Percentiles rank a stretch among this genome's conserved stretches.
Conservation (phyloP, 2,329 filamentous ascomycete genomes). For the Colletotrichum sp. region DNA sequence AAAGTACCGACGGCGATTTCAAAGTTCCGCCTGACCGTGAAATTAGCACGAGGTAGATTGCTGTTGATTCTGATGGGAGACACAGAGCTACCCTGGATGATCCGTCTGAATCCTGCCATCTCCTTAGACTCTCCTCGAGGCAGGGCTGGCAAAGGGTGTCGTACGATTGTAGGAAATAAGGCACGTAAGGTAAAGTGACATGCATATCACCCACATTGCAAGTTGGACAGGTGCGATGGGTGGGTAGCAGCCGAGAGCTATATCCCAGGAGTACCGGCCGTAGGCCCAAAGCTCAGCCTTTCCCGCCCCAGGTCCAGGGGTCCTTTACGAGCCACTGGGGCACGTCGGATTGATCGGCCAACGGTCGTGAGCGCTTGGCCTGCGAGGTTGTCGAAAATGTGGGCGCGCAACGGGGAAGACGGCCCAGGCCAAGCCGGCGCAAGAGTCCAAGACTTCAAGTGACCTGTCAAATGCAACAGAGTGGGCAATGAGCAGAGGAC, state of each 20-base stretch:
- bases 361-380: not conserved
- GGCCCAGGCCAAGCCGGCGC: not conserved
- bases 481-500: not conserved
- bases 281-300: not conserved
- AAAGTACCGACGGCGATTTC: not conserved
- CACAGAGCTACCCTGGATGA: not conserved
- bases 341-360: not conserved
- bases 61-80: not conserved
- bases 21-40: not conserved
- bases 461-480: conserved; percentile 2
- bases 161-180: not conserved
- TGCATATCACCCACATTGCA: not conserved
- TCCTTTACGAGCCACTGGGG: not conserved
- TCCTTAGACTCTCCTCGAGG: too few relatives aligned
- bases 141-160: not conserved
- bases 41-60: not conserved
- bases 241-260: not conserved
- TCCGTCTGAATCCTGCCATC: not conserved
- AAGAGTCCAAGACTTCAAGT: not conserved
- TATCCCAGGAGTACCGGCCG: not conserved
- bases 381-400: not conserved
- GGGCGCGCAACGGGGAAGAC: not conserved
- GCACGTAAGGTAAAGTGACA: not conserved
- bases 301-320: not conserved
- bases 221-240: not conserved